These are phyloP conservation scores for Betula pendula DNA, from an alignment of 306 rosid genomes.

Conservation along the genomic window DNA sequence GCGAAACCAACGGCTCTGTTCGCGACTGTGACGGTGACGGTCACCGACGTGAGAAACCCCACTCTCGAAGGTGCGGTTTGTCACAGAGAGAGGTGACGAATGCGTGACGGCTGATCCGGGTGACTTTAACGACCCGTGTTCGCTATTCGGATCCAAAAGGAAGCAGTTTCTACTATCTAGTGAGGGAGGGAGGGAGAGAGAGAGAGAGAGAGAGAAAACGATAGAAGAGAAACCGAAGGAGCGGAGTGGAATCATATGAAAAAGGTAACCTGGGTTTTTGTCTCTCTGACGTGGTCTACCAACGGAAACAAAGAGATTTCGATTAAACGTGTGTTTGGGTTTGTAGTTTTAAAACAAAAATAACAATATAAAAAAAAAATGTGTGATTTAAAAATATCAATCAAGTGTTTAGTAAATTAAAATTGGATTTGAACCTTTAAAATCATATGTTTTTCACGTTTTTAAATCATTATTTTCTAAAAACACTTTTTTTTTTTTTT, in stretches of 20 bases:
- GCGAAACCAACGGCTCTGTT: conserved; percentile 20
- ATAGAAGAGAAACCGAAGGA: background rate
- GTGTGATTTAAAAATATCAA: too few species aligned
- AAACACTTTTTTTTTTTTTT: too few species aligned
- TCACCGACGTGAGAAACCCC: background rate
- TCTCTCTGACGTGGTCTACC: background rate
- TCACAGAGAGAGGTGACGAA: conserved; percentile 6
- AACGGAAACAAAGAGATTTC: background rate
- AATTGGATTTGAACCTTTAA: too few species aligned
- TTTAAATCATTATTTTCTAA: too few species aligned
- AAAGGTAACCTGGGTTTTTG: background rate
- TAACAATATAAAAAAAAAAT: too few species aligned
- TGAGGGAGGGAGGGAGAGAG: conserved; percentile 3
- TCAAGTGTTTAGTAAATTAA: too few species aligned
- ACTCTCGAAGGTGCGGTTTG: conserved; percentile 20
- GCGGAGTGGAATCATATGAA: background rate
- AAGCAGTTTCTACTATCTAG: conserved; percentile 23
- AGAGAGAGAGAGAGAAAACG: background rate
- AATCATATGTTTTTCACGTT: too few species aligned
- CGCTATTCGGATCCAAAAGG: conserved; percentile 20
- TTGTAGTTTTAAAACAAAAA: too few species aligned
- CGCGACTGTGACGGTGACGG: conserved; percentile 17
- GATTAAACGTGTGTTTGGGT: too few species aligned
- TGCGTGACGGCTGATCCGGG: background rate
- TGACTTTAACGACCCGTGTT: conserved; percentile 4